phyloP scores from a whole-genome alignment of 1,284 basidiomycete genomes.

The Fomitopsis pinicola region DNA sequence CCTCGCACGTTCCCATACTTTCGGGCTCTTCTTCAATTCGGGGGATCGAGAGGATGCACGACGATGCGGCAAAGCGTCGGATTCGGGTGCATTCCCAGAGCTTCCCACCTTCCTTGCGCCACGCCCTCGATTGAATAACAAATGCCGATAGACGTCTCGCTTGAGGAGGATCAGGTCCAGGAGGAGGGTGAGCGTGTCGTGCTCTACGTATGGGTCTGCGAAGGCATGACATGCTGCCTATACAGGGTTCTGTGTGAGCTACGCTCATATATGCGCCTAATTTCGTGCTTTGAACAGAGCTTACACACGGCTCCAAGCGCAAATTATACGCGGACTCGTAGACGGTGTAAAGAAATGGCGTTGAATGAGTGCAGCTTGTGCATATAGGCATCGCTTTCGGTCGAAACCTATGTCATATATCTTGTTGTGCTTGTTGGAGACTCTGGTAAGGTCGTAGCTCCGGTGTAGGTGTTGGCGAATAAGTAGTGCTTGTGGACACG shows the following conservation, averaged over 20 bases:
- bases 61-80: neutral
- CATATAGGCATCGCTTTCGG: slow-evolving; percentile 70
- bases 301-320: slow-evolving; percentile 75
- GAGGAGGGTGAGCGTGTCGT: slow-evolving; percentile 73
- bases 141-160: slow-evolving; percentile 81
- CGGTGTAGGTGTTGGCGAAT: too few relatives aligned
- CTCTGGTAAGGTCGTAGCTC: too few relatives aligned
- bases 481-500: too few relatives aligned
- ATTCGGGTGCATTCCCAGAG: neutral
- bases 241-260: neutral
- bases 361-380: slow-evolving; percentile 68
- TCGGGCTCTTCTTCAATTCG: neutral
- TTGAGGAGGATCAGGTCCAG: slow-evolving; percentile 88
- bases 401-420: neutral
- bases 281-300: slow-evolving; percentile 21
- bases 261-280: too few relatives aligned
- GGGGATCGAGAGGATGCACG: neutral
- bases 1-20: slow-evolving; percentile 6
- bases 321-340: slow-evolving; percentile 84
- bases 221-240: slow-evolving; percentile 57
- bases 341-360: slow-evolving; percentile 76
- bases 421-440: too few relatives aligned
- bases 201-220: slow-evolving; percentile 88
- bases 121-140: slow-evolving; percentile 83
- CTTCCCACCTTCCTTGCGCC: slow-evolving; percentile 45